Evolutionary conservation across 2,329 filamentous ascomycete species (phyloP), one percentile per base, ranked within the genome.

Genomic region (Microcyclosporella mali): DNA sequence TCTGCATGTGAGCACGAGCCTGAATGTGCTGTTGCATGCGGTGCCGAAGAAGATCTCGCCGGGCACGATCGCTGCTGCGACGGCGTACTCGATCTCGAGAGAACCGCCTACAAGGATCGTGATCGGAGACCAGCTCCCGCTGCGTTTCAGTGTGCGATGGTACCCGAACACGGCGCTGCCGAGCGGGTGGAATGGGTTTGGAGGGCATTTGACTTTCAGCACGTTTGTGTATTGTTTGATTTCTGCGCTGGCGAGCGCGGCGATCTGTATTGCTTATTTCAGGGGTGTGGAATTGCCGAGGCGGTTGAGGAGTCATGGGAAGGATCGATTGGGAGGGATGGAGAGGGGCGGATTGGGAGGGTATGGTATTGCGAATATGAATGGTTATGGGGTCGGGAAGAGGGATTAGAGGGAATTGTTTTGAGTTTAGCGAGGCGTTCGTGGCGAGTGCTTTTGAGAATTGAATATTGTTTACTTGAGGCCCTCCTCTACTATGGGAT

Each of bases 1-100:
- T 66, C 73, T 98, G 56, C 92, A 97, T 68, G 79, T 98, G 54
- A 85, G 84, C 60, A 90, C 88, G 4, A 81, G 87, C 59, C 75
- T 97, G 64, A 97, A 97, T 63, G 81, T 97, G 48, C 73, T 97
- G 42, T 74, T 95, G 54, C 92, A 81, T 69, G 53, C 82, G 72
- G 68, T 80, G 76, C 66, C 82, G 19, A 64, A 64, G 50, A 49
- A 58, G 47, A 44, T 68, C 32, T 45, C 64, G n/a, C 68, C 79
- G 15, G 89, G 89, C 21, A 88, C 89, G 14, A 77, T 95, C 32
- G 87, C 95, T 59, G 89, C 87, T 12, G 89, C 82, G 16, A 82
- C 87, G 3, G 90, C 89, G 4, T 97, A 98, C 67, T 86, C 81
- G 52, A 84, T 89, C 2, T 55, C 57, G 19, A 80, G 85, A 15